Conservation (phyloP, 805 yeast genomes). For the Metschnikowia baotianmanensis region DNA sequence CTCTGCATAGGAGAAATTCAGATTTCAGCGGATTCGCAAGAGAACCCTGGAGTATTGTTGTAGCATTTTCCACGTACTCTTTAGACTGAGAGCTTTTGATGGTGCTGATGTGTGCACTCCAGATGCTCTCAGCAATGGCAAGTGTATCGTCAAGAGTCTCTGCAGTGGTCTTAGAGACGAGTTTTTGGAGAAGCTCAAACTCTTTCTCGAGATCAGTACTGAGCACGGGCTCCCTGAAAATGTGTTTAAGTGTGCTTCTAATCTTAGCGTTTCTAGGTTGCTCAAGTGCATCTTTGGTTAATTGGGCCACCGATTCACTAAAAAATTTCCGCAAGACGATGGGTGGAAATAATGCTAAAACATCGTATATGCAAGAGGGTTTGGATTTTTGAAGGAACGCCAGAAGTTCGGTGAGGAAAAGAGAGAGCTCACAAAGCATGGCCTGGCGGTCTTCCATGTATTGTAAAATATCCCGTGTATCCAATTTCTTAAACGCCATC, state of each 20-base stretch:
- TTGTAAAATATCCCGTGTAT: not conserved
- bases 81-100: slow-evolving; percentile 20
- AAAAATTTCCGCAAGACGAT: slow-evolving; percentile 14
- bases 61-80: slow-evolving; percentile 2
- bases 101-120: slow-evolving; percentile 14
- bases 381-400: not conserved
- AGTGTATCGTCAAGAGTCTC: slow-evolving; percentile 5
- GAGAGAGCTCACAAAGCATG: slow-evolving; percentile 13
- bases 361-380: slow-evolving; percentile 2
- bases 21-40: not conserved
- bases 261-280: slow-evolving; percentile 4
- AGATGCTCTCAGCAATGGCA: slow-evolving; percentile 10
- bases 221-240: slow-evolving; percentile 52
- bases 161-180: slow-evolving; percentile 13
- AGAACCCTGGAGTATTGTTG: not conserved
- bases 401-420: slow-evolving; percentile 10
- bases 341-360: slow-evolving; percentile 9
- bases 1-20: slow-evolving; percentile 10
- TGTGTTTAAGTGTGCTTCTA: slow-evolving; percentile 31
- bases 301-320: slow-evolving; percentile 1
- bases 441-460: slow-evolving; percentile 5
- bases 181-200: slow-evolving; percentile 20
- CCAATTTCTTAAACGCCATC: slow-evolving; percentile 1
- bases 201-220: slow-evolving; percentile 51
- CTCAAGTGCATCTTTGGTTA: slow-evolving; percentile 4